phyloP scores from a whole-genome alignment of 2,329 filamentous ascomycete species.

The Fusarium verticillioides region DNA sequence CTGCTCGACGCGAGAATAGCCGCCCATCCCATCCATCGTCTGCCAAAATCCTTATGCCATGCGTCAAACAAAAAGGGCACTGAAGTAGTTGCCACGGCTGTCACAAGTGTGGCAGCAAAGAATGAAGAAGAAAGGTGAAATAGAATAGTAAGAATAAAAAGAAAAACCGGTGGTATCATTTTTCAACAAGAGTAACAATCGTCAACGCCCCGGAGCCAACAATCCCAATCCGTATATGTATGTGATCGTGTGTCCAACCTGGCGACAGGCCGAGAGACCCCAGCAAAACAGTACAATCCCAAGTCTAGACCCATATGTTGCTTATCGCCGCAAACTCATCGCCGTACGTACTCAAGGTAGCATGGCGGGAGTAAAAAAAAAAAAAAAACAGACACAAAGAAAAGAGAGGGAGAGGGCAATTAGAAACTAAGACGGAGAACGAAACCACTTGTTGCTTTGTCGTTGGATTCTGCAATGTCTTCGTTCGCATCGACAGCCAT shows the following conservation, averaged over 20 bases:
- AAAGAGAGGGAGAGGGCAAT: constrained; percentile 26
- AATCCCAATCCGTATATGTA: constrained; percentile 38
- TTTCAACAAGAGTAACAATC: constrained; percentile 38
- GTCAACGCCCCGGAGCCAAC: constrained; percentile 41
- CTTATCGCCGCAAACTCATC: constrained; percentile 26
- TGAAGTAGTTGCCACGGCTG: constrained; percentile 3
- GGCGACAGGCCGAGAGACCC: constrained; percentile 39
- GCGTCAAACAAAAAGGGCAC: constrained; percentile 8
- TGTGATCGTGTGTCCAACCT: constrained; percentile 41
- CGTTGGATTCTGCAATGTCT: constrained; percentile 25
- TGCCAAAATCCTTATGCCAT: constrained; percentile 23
- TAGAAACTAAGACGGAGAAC: constrained; percentile 62
- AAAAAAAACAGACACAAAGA: not conserved
- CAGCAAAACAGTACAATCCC: constrained; percentile 38
- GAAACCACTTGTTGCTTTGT: constrained; percentile 47
- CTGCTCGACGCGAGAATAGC: not conserved
- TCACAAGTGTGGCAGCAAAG: constrained; percentile 10
- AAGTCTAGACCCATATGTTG: constrained; percentile 39
- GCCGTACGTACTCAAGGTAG: constrained; percentile 1
- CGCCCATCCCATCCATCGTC: not conserved
- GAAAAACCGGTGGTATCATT: constrained; percentile 45
- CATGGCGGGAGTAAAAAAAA: not conserved
- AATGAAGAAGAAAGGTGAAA: constrained; percentile 9
- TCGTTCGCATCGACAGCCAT: constrained; percentile 66
- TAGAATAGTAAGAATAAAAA: constrained; percentile 4